Evolutionary conservation across 345 rosid genomes (phyloP).

Genomic region (Barbarea vulgaris): DNA sequence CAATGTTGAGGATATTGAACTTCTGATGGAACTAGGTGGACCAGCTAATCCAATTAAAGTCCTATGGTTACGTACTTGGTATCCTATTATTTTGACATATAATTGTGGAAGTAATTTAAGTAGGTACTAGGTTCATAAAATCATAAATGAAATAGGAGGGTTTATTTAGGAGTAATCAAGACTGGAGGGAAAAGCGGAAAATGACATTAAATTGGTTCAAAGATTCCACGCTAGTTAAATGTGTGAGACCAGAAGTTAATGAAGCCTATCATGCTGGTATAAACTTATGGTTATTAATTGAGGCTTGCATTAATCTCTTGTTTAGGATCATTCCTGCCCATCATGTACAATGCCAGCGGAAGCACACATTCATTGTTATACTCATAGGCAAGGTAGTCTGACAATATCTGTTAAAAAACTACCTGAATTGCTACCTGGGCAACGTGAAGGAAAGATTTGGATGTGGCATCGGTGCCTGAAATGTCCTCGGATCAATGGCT

Average conservation of each 20-base stretch:
- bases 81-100: conserved; percentile 11
- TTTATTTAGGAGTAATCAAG: neutral
- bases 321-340: conserved; percentile 65
- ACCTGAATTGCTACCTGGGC: conserved; percentile 74
- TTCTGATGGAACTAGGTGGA: conserved; percentile 20
- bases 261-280: conserved; percentile 19
- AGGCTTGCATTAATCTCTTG: conserved; percentile 23
- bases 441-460: conserved; percentile 95
- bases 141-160: conserved; percentile 10
- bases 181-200: neutral
- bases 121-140: conserved; percentile 17
- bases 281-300: conserved; percentile 22
- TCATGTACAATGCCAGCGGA: conserved; percentile 94
- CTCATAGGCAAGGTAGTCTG: conserved; percentile 94
- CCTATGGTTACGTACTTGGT: conserved; percentile 6
- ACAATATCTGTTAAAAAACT: conserved; percentile 90
- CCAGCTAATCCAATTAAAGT: conserved; percentile 23
- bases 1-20: conserved; percentile 14
- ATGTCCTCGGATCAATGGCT: conserved; percentile 81
- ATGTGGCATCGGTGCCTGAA: conserved; percentile 99
- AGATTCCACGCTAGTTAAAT: conserved; percentile 20
- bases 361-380: conserved; percentile 94
- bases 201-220: conserved; percentile 12
- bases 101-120: conserved; percentile 4
- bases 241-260: conserved; percentile 10